A percentile compares a stretch with the other conserved stretches of the same genome.
Conservation (phyloP, 1,284 basidiomycete genomes). For the Phellopilus nigrolimitatus region DNA sequence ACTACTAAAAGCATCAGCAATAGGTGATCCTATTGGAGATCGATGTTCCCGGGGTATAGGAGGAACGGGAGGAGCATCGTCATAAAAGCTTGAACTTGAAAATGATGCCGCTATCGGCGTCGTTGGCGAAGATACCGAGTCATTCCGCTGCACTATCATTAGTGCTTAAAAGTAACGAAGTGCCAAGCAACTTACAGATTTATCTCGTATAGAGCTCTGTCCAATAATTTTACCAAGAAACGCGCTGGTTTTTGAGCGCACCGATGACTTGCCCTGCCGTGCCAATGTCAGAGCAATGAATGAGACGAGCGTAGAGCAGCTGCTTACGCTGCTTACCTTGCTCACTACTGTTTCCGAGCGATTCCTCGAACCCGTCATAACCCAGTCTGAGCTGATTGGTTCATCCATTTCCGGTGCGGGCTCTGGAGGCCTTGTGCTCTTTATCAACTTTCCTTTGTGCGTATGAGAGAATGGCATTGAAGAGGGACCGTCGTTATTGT, state of each 20-base stretch:
- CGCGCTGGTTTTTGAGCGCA: constrained; percentile 70
- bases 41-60: constrained; percentile 52
- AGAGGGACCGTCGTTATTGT: constrained; percentile 1
- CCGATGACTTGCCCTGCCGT: constrained; percentile 46
- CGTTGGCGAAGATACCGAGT: constrained; percentile 24
- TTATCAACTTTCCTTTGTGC: constrained; percentile 14
- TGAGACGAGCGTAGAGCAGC: constrained; percentile 2
- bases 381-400: constrained; percentile 46
- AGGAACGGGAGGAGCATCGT: constrained; percentile 65
- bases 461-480: constrained; percentile 19
- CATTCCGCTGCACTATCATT: background rate
- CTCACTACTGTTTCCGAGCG: constrained; percentile 26
- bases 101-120: constrained; percentile 14
- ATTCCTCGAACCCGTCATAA: constrained; percentile 41
- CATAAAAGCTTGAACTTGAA: constrained; percentile 23
- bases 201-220: constrained; percentile 56
- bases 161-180: constrained; percentile 13
- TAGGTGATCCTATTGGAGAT: constrained; percentile 37
- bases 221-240: constrained; percentile 75
- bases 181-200: constrained; percentile 48
- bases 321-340: constrained; percentile 42
- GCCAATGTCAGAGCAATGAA: background rate
- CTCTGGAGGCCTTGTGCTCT: constrained; percentile 7
- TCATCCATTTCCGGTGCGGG: constrained; percentile 4
- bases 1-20: constrained; percentile 47